Evolutionary conservation across 257 asterid genomes (phyloP).

Genomic region (Coffea eugenioides): DNA sequence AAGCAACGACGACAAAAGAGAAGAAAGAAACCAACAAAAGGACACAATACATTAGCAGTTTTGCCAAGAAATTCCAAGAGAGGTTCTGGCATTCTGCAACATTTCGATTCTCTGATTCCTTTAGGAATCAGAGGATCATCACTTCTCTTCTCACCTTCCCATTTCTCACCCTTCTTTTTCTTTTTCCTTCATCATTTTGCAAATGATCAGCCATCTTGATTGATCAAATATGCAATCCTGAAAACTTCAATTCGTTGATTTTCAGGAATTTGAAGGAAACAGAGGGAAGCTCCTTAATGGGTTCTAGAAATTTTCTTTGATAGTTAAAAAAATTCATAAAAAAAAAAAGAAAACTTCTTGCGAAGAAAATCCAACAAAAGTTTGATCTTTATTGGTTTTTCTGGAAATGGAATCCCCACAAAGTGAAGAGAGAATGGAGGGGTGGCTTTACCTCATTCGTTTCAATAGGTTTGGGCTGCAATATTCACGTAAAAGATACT

Average conservation of each 20-base stretch:
- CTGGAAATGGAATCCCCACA: constrained; percentile 39
- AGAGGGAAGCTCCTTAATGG: constrained; percentile 27
- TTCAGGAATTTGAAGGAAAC: constrained; percentile 16
- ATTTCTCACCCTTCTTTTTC: constrained; percentile 6
- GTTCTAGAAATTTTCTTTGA: constrained; percentile 14
- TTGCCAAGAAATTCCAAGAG: constrained; percentile 21
- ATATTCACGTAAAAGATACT: constrained; percentile 81
- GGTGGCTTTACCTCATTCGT: constrained; percentile 85
- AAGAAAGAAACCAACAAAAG: background rate
- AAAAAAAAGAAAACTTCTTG: background rate
- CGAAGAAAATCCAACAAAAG: constrained; percentile 8
- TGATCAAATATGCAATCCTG: background rate
- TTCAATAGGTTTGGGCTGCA: constrained; percentile 72
- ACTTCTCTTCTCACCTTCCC: constrained; percentile 36
- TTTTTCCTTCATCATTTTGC: background rate
- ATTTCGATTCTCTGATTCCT: constrained; percentile 76
- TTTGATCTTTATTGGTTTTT: constrained; percentile 27
- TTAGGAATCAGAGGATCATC: constrained; percentile 65
- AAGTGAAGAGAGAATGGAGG: constrained; percentile 71
- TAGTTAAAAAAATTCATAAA: background rate
- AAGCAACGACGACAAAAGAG: background rate
- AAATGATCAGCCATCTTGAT: constrained; percentile 1
- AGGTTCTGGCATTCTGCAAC: constrained; percentile 30
- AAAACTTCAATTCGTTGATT: background rate
- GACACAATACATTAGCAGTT: background rate